Evolutionary conservation across 805 yeast species (phyloP).

Genomic region (Sugiyamaella smithiae): DNA sequence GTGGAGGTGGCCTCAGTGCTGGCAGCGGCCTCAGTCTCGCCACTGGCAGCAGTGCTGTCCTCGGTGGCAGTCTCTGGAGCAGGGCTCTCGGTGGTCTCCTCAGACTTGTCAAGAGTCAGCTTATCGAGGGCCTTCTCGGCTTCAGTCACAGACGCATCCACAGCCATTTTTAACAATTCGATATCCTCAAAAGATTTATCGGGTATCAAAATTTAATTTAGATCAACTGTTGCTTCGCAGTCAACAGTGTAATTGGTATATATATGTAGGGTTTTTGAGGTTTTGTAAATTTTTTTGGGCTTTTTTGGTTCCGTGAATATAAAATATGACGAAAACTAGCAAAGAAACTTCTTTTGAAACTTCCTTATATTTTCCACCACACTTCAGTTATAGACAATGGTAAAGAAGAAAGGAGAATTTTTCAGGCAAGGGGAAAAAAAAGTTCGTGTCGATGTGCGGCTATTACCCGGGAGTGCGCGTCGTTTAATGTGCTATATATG

Average conservation of each 20-base stretch:
- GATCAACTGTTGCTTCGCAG: constrained; percentile 4
- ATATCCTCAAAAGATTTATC: neutral
- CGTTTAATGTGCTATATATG: no score
- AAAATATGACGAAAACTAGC: constrained; percentile 3
- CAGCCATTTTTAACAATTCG: constrained; percentile 24
- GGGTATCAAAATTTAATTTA: neutral
- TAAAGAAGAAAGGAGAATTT: constrained; percentile 5
- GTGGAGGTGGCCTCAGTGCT: constrained; percentile 49
- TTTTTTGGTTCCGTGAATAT: constrained; percentile 4
- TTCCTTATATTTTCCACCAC: neutral
- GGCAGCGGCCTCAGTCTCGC: constrained; percentile 58
- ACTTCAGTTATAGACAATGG: neutral
- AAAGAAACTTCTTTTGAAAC: neutral
- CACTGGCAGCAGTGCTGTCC: constrained; percentile 27
- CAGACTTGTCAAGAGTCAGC: constrained; percentile 29
- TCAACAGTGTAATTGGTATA: constrained; percentile 1
- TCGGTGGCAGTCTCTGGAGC: constrained; percentile 22
- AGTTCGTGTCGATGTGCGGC: constrained; percentile 1
- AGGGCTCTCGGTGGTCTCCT: constrained; percentile 16
- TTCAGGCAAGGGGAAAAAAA: constrained; percentile 4
- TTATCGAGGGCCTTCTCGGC: constrained; percentile 38
- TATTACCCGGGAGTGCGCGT: constrained; percentile 1
- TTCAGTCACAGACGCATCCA: constrained; percentile 36
- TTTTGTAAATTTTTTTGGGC: constrained; percentile 5
- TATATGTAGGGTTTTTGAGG: constrained; percentile 6